Evolutionary conservation across 176 grass and related monocot species (phyloP).

Genomic region (Lolium multiflorum): DNA sequence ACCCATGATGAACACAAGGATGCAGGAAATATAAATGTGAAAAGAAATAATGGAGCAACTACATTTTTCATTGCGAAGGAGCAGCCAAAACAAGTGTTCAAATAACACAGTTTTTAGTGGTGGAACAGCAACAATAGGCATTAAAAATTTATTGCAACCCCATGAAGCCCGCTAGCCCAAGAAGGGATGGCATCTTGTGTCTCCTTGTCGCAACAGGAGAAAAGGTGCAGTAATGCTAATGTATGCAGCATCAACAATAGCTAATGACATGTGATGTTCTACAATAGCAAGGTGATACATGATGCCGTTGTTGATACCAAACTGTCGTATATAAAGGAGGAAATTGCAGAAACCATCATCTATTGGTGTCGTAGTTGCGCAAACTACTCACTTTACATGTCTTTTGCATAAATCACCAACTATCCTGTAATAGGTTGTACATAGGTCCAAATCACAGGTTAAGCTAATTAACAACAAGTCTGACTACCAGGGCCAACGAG

Average conservation of each 20-base stretch:
- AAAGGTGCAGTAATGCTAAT: not conserved
- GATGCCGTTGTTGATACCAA: not conserved
- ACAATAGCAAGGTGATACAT: not conserved
- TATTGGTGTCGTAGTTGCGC: no score
- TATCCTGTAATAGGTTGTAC: no score
- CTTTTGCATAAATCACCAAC: no score
- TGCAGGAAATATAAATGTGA: not conserved
- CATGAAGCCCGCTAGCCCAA: not conserved
- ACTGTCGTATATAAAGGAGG: no score
- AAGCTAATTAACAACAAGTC: no score
- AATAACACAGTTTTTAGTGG: not conserved
- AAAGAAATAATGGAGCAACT: conserved; percentile 11
- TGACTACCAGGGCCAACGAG: no score
- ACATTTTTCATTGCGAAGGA: not conserved
- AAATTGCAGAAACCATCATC: no score
- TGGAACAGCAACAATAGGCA: not conserved
- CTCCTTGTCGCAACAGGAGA: not conserved
- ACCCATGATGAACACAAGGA: not conserved
- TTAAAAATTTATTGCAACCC: not conserved
- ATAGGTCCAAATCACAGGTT: no score
- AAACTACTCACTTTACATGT: no score
- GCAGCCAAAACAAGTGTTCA: not conserved
- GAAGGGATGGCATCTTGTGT: not conserved
- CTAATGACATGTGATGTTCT: not conserved
- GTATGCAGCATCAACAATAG: not conserved